Evolutionary conservation across 225 moss, liverwort and hornwort genomes (phyloP), one percentile per base, ranked within the genome.

Genomic region (Pseudoscleropodium purum): DNA sequence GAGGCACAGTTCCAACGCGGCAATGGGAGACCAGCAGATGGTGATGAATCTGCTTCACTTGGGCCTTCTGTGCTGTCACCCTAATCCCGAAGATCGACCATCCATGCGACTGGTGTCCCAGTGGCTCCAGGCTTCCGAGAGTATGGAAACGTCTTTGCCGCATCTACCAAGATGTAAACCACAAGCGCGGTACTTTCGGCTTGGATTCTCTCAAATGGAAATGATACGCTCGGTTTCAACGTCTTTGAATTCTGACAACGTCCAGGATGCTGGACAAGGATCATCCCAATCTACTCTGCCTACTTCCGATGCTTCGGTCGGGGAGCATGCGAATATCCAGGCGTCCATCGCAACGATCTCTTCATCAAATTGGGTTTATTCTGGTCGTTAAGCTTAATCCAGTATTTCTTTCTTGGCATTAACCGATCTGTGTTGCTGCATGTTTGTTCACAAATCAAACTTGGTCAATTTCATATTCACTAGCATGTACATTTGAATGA

Each of bases 141-240:
- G 18, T 30, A 30, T 47, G 47, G 47, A 74, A 47, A 47, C 10
- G 29, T 47, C 74, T 30, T 0, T 74, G 7, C 75, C 75, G 11
- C 30, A 31, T 75, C 4, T 75, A 11, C 75, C 75, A 47, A 11
- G 11, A 31, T 43, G 73, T 3, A 73, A 16, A 43, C 72, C 72
- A 5, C 15, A 72, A 0, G 45, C 30, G 1, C 4, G 31, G 1
- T 47, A 47, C 75, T 31, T 4, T 1, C 3, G 41, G 47, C 30
- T 10, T 5, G 16, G 75, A 16, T 75, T 75, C 3, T 45, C 47
- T 45, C 23, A 9, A 0, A 47, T 29, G 47, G 75, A 2, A 45
- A 47, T 30, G 75, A 30, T 75, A 29, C 6, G 5, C 10, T 75
- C 30, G 0, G 30, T 6, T 10, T 45, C 3, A 0, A 45, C 16